A percentile compares a stretch with the other conserved stretches of the same genome.
These are phyloP conservation scores for Fusarium denticulatum DNA, from an alignment of 2,329 filamentous ascomycete genomes.

Conservation along the genomic window DNA sequence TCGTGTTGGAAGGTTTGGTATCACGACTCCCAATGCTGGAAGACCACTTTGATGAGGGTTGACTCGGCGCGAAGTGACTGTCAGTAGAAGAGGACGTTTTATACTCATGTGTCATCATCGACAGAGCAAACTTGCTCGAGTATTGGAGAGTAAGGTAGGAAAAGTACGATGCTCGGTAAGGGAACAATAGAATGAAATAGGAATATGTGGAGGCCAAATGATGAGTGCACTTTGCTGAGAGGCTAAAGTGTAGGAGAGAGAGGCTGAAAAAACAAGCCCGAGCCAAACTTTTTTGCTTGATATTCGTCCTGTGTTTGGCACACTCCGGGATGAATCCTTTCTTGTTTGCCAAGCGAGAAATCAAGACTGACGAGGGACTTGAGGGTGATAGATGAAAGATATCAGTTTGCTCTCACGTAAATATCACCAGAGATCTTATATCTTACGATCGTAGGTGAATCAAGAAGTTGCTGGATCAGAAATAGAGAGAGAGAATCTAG, in stretches of 20 bases:
- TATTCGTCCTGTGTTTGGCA: constrained; percentile 1
- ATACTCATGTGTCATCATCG: constrained; percentile 24
- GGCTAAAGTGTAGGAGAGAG: constrained; percentile 15
- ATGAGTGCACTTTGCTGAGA: neutral
- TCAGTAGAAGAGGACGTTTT: constrained; percentile 8
- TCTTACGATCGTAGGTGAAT: neutral
- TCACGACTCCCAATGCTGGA: constrained; percentile 25
- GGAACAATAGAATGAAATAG: neutral
- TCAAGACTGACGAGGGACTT: neutral
- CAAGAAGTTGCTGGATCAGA: neutral
- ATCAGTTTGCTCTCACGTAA: neutral
- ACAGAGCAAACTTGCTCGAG: neutral
- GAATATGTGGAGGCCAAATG: neutral
- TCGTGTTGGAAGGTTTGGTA: constrained; percentile 25
- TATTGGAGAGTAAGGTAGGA: neutral
- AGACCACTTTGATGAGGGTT: constrained; percentile 29
- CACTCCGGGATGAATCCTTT: neutral
- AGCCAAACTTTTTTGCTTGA: neutral
- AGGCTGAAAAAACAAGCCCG: neutral
- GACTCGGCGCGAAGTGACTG: constrained; percentile 10
- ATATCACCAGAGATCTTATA: neutral
- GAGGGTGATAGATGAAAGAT: neutral
- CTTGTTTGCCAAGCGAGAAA: constrained; percentile 23
- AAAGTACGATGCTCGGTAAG: neutral
- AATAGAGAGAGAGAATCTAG: neutral